phyloP scores from a whole-genome alignment of 495 filamentous ascomycete species.

The Parachaetomium inaequale region DNA sequence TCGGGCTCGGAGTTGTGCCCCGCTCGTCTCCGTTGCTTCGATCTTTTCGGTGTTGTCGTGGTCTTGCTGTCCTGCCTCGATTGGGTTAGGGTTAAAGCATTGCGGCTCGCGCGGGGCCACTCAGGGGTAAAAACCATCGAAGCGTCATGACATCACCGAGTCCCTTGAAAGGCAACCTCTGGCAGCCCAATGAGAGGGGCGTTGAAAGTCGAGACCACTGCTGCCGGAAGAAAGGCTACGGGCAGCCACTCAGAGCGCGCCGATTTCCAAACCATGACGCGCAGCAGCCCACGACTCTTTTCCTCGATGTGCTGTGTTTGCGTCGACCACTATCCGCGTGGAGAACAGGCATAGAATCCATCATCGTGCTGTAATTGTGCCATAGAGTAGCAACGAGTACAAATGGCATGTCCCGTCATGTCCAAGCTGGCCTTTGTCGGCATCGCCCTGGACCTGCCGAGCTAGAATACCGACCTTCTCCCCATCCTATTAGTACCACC shows the following conservation, averaged over 20 bases:
- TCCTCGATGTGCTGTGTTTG: not conserved
- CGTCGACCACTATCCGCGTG: not conserved
- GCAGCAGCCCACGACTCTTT: not conserved
- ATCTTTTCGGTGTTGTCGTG: too few species aligned
- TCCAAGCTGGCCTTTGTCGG: not conserved
- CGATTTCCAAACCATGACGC: constrained; percentile 16
- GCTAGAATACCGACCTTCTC: not conserved
- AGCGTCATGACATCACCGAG: constrained; percentile 3
- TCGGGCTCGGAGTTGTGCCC: too few species aligned
- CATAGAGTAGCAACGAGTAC: not conserved
- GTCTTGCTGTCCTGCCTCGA: too few species aligned
- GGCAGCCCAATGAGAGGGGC: not conserved
- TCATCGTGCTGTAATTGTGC: not conserved
- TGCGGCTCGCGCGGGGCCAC: too few species aligned
- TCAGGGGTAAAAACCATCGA: too few species aligned
- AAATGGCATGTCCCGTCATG: not conserved
- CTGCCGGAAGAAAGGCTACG: constrained; percentile 1
- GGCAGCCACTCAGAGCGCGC: constrained; percentile 11
- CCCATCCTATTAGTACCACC: not conserved
- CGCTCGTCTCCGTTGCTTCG: too few species aligned
- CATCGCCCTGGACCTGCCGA: not conserved
- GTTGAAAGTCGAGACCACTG: not conserved
- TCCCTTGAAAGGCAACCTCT: not conserved
- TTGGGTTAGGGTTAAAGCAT: too few species aligned
- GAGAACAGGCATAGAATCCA: not conserved